phyloP scores from a whole-genome alignment of 1,284 basidiomycete genomes.

The Marasmius sp. region DNA sequence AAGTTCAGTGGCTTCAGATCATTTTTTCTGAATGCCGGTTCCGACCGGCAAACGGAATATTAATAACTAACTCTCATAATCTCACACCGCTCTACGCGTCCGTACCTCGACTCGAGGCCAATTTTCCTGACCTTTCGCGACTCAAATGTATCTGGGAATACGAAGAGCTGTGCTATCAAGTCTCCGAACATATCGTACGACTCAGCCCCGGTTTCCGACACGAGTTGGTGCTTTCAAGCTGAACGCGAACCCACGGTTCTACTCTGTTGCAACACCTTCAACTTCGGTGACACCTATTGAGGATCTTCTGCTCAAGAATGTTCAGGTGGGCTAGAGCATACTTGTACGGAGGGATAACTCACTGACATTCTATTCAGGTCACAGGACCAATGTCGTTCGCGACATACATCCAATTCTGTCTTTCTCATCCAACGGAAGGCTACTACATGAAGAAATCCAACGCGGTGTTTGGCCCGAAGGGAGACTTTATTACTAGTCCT shows the following conservation, averaged over 20 bases:
- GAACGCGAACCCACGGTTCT: background rate
- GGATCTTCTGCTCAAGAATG: background rate
- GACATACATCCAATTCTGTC: constrained; percentile 87
- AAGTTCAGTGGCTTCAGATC: too few relatives aligned
- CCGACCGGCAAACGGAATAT: too few relatives aligned
- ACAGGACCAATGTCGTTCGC: constrained; percentile 86
- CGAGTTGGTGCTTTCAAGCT: background rate
- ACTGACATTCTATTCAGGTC: constrained; percentile 44
- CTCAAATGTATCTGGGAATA: background rate
- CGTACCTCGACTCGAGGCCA: background rate
- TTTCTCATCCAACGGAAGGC: constrained; percentile 84
- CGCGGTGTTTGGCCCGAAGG: constrained; percentile 81
- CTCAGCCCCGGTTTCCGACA: background rate
- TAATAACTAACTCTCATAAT: too few relatives aligned
- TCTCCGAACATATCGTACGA: background rate
- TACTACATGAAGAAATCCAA: constrained; percentile 82
- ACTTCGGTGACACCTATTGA: background rate
- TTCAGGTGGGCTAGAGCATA: background rate
- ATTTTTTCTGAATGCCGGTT: too few relatives aligned
- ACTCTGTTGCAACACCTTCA: background rate
- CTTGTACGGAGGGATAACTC: background rate
- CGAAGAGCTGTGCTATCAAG: background rate
- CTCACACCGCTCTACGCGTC: background rate
- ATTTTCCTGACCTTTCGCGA: background rate
- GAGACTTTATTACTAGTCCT: constrained; percentile 96